A percentile compares a stretch with the other conserved stretches of the same genome.
Evolutionary conservation across 495 filamentous ascomycete species (phyloP).

Genomic region (Letharia lupina): DNA sequence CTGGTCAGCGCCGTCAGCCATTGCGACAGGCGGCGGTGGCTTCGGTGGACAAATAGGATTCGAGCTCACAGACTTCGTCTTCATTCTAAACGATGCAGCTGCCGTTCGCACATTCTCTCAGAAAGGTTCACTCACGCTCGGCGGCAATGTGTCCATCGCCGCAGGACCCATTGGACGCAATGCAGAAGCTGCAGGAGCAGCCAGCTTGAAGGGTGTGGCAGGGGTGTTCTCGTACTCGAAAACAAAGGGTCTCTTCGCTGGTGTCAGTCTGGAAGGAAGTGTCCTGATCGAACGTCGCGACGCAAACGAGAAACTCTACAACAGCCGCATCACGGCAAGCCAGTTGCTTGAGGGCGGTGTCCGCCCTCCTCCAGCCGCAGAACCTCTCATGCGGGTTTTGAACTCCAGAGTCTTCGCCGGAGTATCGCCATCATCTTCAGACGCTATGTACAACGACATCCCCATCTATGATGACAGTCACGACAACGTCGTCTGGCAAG

Average conservation of each 20-base stretch:
- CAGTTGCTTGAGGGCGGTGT: constrained; percentile 73
- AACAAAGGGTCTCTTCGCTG: constrained; percentile 94
- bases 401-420: constrained; percentile 78
- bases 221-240: constrained; percentile 95
- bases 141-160: constrained; percentile 93
- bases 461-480: constrained; percentile 83
- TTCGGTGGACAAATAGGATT: constrained; percentile 97
- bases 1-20: constrained; percentile 92
- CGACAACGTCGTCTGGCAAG: constrained; percentile 92
- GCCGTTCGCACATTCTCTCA: constrained; percentile 95
- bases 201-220: constrained; percentile 79
- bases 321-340: constrained; percentile 65
- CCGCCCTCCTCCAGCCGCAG: constrained; percentile 70
- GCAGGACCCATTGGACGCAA: constrained; percentile 91
- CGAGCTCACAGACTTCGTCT: constrained; percentile 97
- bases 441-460: constrained; percentile 87
- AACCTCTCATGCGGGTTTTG: constrained; percentile 73
- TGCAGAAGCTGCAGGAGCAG: constrained; percentile 91
- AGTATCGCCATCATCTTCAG: constrained; percentile 40
- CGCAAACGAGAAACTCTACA: constrained; percentile 94
- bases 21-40: constrained; percentile 81
- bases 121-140: constrained; percentile 78
- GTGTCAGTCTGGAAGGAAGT: constrained; percentile 86
- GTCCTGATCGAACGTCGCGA: constrained; percentile 88
- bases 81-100: constrained; percentile 88